Base-by-base conservation (phyloP, 1,139 yeast species). In the Taphrina deformans region DNA sequence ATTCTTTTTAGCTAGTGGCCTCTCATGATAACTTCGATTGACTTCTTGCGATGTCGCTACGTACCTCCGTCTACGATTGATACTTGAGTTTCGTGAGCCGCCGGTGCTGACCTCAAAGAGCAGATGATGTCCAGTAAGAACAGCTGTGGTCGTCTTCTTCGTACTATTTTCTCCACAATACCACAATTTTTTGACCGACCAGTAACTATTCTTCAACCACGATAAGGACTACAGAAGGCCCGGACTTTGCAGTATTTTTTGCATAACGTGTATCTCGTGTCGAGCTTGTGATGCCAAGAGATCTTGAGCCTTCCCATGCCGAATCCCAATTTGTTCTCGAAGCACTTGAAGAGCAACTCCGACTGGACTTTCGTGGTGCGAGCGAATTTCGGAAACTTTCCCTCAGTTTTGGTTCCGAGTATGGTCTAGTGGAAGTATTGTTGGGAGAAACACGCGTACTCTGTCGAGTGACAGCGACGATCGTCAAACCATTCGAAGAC, bases 401-500 rank as follows among this genome's bases (percentile, higher is more conserved):
- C 7, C 84, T 93, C 51, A 74, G 75, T 33, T 80, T 92, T 62
- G 89, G 95, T 16, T 79, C 81, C 9, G 87, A 86, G 67, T 87
- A 83, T 72, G 99, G 99, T 9, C 88, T 85, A 71, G 95, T 87
- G 16, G 90, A 89, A 70, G 84, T 92, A 10, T 77, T 77, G 40
- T 80, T 92, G 75, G 98, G 98, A 0, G 77, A 81, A 31, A 89
- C 96, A 6, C 69, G 82, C 71, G 83, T 93, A 3, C 85, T 89
- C 1, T 93, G 88, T 16, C 82, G 93, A 66, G 86, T 92, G 1
- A 85, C 93, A 26, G 88, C 96, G 23, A 87, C 84, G 66, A 85
- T 95, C n/a, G 81, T 84, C 9, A 82, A 83, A 68, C 99, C 99
- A 0, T 87, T 82, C 70, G 96, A 90, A 65, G 96, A 92, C 71